Evolutionary conservation across 2,329 filamentous ascomycete genomes (phyloP), one percentile per base, ranked within the genome.

Genomic region (Fusarium verrucosum): DNA sequence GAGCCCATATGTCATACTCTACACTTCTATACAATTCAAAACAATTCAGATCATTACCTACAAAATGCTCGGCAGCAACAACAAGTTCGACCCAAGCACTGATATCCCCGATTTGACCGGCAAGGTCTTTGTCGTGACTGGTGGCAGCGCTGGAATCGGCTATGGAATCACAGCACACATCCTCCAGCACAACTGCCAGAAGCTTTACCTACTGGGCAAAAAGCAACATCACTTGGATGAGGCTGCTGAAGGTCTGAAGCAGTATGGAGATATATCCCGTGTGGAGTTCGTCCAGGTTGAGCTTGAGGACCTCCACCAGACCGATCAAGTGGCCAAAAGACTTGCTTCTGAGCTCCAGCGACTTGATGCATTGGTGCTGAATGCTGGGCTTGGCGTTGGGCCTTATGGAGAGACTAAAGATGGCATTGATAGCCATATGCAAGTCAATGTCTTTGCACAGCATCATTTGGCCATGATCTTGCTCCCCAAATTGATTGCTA

Each of bases 361-460:
- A 0, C 53, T 57, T 3, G 53, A 57, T 16, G 40, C 40, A 10
- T 33, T 57, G 4, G 13, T 57, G 0, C 33, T 57, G 1, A 57
- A 58, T 14, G 54, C 49, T 4, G 54, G 54, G 20, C 25, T 57
- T 3, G 54, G 54, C 2, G 49, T 57, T 3, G 54, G 54, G 0
- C 49, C 40, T 0, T 57, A 57, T 14, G 54, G 40, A 2, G 54
- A 57, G 19, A 57, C 54, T 1, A 57, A 41, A 6, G 54, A 54
- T 17, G 49, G 49, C 1, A 54, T 57, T 7, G 54, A 57, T 13
- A 57, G 49, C 16, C 54, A 57, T 7, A 57, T 57, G 49, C 54
- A 57, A 23, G 41, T 57, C 33, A 57, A 57, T 4, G 41, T 57
- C 10, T 57, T 54, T 26, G 49, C 54, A 11, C 54, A 57, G 28